Evolutionary conservation across 257 asterid species (phyloP).

Genomic region (Fraxinus americana): DNA sequence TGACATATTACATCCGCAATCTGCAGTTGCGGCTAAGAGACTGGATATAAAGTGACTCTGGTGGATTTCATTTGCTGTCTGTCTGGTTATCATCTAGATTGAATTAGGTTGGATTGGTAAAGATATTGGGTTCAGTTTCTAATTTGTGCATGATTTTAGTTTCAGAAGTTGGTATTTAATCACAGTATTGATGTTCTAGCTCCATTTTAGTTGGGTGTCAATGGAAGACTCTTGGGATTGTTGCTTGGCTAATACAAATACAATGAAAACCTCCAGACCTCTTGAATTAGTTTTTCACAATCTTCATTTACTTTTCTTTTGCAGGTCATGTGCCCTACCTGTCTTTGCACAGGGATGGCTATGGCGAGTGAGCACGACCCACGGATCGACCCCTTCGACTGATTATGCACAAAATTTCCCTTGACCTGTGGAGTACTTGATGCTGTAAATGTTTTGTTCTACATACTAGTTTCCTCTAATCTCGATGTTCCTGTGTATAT

Average conservation of each 20-base stretch:
- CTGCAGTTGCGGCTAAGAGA: not conserved
- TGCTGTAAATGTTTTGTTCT: not conserved
- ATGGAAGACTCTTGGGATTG: not conserved
- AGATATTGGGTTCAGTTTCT: not conserved
- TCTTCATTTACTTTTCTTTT: constrained; percentile 5
- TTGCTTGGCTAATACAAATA: not conserved
- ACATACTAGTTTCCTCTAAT: not conserved
- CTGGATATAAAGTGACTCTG: not conserved
- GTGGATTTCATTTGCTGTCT: not conserved
- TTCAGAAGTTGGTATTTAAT: not conserved
- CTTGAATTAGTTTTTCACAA: not conserved
- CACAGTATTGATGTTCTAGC: not conserved
- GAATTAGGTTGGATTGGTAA: not conserved
- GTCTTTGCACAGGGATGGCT: constrained; percentile 98
- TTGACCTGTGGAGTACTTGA: not conserved
- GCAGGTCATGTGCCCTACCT: constrained; percentile 98
- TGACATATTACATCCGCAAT: not conserved
- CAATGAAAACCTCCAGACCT: not conserved
- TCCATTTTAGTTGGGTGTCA: not conserved
- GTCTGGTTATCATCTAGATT: not conserved
- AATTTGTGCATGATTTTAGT: not conserved
- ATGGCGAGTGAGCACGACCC: constrained; percentile 98
- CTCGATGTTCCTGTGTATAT: not conserved
- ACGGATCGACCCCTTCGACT: constrained; percentile 87
- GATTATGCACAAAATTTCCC: constrained; percentile 4